Evolutionary conservation across 495 filamentous ascomycete species (phyloP).

Genomic region (Neurospora terricola): DNA sequence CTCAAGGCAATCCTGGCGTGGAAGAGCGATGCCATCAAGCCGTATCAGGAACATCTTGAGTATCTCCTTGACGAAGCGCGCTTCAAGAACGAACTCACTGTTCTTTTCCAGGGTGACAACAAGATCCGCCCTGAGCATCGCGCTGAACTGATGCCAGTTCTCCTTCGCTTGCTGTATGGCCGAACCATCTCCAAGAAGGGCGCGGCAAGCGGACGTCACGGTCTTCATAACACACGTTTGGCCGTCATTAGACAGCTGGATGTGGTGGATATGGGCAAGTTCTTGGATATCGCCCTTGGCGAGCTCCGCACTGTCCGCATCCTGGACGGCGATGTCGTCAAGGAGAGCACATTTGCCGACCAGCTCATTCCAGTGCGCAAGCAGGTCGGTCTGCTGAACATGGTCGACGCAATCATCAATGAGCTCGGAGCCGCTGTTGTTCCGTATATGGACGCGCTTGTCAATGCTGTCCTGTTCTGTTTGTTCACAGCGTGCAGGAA

Average conservation of each 20-base stretch:
- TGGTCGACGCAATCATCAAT: slow-evolving; percentile 80
- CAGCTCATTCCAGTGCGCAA: slow-evolving; percentile 57
- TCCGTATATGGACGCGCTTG: slow-evolving; percentile 50
- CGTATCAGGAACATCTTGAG: slow-evolving; percentile 78
- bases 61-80: slow-evolving; percentile 84
- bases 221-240: slow-evolving; percentile 53
- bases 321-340: slow-evolving; percentile 36
- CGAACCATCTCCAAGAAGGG: slow-evolving; percentile 75
- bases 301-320: slow-evolving; percentile 49
- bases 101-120: slow-evolving; percentile 76
- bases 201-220: slow-evolving; percentile 47
- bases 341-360: slow-evolving; percentile 40
- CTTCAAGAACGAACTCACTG: slow-evolving; percentile 83
- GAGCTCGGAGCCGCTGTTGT: slow-evolving; percentile 62
- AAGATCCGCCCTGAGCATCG: slow-evolving; percentile 66
- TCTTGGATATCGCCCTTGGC: slow-evolving; percentile 74
- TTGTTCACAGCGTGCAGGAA: slow-evolving; percentile 59
- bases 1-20: slow-evolving; percentile 81
- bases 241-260: slow-evolving; percentile 41
- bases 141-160: slow-evolving; percentile 63
- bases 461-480: slow-evolving; percentile 71
- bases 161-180: slow-evolving; percentile 83
- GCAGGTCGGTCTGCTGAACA: slow-evolving; percentile 79
- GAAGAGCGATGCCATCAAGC: slow-evolving; percentile 64
- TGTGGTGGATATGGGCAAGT: slow-evolving; percentile 58